phyloP scores from a whole-genome alignment of 345 rosid genomes.

The Ricinus communis region DNA sequence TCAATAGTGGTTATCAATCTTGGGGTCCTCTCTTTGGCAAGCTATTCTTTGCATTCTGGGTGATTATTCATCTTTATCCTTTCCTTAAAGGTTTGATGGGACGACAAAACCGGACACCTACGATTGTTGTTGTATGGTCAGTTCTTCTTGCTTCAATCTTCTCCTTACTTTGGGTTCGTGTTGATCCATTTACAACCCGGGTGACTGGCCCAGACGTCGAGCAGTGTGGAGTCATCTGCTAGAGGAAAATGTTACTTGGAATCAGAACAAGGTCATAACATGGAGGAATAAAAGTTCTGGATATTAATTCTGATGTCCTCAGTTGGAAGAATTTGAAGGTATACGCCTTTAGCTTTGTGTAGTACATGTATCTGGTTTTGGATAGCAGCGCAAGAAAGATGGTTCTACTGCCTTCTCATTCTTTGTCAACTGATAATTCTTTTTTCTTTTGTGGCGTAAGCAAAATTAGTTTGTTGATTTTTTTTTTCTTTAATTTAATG shows the following conservation, averaged over 20 bases:
- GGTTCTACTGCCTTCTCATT: neutral
- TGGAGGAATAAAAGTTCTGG: neutral
- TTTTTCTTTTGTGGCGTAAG: neutral
- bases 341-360: slow-evolving; percentile 9
- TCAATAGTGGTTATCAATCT: slow-evolving; percentile 40
- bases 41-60: slow-evolving; percentile 48
- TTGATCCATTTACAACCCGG: slow-evolving; percentile 41
- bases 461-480: neutral
- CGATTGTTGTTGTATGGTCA: slow-evolving; percentile 46
- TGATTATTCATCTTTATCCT: slow-evolving; percentile 47
- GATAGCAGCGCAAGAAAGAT: slow-evolving; percentile 6
- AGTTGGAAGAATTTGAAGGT: slow-evolving; percentile 21
- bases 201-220: slow-evolving; percentile 39
- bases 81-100: slow-evolving; percentile 48
- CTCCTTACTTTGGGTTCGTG: slow-evolving; percentile 41
- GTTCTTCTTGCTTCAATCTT: slow-evolving; percentile 46
- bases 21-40: slow-evolving; percentile 48
- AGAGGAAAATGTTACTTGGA: slow-evolving; percentile 6
- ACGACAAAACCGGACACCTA: slow-evolving; percentile 39
- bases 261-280: neutral
- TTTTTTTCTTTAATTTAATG: neutral
- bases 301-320: neutral
- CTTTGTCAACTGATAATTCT: slow-evolving; percentile 1
- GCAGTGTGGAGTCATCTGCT: slow-evolving; percentile 49
- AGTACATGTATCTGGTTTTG: neutral